Conservation (phyloP, 169 alveolate genomes). For the Eimeria acervulina region DNA sequence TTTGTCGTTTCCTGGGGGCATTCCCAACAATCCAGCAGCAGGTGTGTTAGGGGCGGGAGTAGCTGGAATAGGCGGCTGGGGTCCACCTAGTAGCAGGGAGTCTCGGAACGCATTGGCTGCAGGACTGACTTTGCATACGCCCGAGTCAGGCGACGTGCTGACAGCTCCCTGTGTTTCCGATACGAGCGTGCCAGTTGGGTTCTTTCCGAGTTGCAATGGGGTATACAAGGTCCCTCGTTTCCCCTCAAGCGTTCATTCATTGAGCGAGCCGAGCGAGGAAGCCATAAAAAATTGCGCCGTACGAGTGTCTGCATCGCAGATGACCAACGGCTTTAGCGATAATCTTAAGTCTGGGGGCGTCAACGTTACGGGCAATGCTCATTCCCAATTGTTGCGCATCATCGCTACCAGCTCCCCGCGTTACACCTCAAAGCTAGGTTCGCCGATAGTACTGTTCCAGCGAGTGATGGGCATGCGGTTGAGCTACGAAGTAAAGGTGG, state of each 20-base stretch:
- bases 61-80: constrained; percentile 40
- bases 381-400: constrained; percentile 3
- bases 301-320: constrained; percentile 19
- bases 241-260: constrained; percentile 28
- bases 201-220: constrained; percentile 25
- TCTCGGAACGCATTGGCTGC: constrained; percentile 62
- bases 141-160: constrained; percentile 43
- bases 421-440: constrained; percentile 30
- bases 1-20: background rate
- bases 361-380: background rate
- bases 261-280: constrained; percentile 41
- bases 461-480: constrained; percentile 26
- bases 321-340: constrained; percentile 69
- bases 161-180: constrained; percentile 31
- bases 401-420: constrained; percentile 66
- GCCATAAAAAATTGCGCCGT: background rate
- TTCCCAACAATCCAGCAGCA: background rate
- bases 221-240: constrained; percentile 50
- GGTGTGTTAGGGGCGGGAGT: background rate
- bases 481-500: constrained; percentile 38
- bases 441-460: constrained; percentile 1
- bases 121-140: constrained; percentile 26
- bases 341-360: constrained; percentile 48
- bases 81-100: background rate
- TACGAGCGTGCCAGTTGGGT: constrained; percentile 64